Conservation (phyloP, 345 rosid species). For the Euphorbia lathyris region DNA sequence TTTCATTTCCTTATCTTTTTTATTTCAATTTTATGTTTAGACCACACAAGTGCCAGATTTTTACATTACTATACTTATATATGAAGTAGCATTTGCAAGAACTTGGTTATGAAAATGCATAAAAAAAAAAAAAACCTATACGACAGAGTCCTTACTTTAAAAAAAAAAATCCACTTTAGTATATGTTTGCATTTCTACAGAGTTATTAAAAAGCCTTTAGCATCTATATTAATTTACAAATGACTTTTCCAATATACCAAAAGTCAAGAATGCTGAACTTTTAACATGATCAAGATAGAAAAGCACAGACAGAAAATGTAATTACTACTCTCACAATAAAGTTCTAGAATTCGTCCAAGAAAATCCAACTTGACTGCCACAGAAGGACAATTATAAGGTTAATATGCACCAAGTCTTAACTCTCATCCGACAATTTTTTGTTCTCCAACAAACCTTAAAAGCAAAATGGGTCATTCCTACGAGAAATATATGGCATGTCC, state of each 20-base stretch:
- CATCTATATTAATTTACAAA: not conserved
- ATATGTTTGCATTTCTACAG: not conserved
- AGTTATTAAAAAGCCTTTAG: not conserved
- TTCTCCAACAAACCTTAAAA: not conserved
- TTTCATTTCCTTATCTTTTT: conserved; percentile 16
- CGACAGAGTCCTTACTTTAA: no score
- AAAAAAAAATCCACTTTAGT: no score
- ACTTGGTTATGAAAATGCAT: not conserved
- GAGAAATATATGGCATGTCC: not conserved
- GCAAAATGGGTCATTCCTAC: not conserved
- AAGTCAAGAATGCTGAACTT: not conserved
- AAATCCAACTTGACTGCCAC: not conserved
- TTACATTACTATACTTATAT: not conserved
- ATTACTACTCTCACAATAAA: not conserved
- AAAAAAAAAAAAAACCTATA: no score
- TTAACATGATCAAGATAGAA: not conserved
- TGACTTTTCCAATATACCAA: not conserved
- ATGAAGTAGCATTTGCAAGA: not conserved
- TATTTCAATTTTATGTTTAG: not conserved
- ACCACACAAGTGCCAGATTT: not conserved
- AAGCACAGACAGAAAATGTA: not conserved
- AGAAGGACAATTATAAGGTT: not conserved
- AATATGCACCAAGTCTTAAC: not conserved
- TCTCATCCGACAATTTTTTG: not conserved
- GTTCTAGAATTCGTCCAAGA: not conserved